A percentile compares a stretch with the other conserved stretches of the same genome.
Conservation (phyloP, 257 asterid genomes). For the Petunia secreta region DNA sequence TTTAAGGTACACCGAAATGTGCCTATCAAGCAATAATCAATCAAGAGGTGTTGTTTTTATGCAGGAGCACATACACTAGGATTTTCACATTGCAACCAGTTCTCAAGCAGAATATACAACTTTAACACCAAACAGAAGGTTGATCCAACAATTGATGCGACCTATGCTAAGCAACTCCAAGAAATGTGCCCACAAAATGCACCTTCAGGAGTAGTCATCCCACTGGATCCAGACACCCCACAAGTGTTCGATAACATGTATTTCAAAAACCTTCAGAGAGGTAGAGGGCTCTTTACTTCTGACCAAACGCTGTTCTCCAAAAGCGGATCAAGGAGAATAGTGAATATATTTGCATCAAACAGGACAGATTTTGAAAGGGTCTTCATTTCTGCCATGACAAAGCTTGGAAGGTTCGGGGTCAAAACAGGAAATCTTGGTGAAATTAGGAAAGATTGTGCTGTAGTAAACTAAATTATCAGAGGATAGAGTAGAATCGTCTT, state of each 20-base stretch:
- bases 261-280: constrained; percentile 63
- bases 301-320: constrained; percentile 69
- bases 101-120: constrained; percentile 66
- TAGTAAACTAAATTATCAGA: constrained; percentile 48
- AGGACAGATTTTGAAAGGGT: constrained; percentile 57
- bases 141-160: constrained; percentile 55
- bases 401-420: constrained; percentile 73
- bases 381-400: constrained; percentile 54
- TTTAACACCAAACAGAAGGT: constrained; percentile 46
- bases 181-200: constrained; percentile 68
- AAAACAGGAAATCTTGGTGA: constrained; percentile 74
- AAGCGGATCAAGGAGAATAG: constrained; percentile 52
- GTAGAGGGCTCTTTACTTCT: constrained; percentile 67
- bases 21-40: not conserved
- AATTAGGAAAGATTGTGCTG: constrained; percentile 66
- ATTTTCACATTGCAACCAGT: constrained; percentile 71
- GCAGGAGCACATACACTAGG: constrained; percentile 85
- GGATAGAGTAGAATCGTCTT: not conserved
- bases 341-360: constrained; percentile 55
- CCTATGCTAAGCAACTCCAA: constrained; percentile 58
- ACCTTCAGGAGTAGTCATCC: constrained; percentile 64
- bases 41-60: not conserved
- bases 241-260: constrained; percentile 65
- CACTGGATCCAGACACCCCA: constrained; percentile 71
- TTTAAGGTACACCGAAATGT: not conserved